phyloP scores from a whole-genome alignment of 768 basidiomycete species.

The Sporobolomyces phaffii region DNA sequence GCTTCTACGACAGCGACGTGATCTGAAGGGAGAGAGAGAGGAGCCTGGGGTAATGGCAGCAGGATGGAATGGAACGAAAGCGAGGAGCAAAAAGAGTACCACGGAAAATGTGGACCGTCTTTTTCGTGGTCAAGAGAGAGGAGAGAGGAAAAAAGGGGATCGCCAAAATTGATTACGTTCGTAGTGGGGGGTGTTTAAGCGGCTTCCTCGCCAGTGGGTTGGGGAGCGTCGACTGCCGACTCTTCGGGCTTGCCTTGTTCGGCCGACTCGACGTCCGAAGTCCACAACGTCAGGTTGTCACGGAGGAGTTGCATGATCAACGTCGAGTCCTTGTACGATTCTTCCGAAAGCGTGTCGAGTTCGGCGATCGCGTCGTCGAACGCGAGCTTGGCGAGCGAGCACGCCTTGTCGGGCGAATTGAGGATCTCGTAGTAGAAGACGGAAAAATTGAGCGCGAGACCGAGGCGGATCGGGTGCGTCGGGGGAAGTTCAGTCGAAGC shows the following conservation, averaged over 20 bases:
- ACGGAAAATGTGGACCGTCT: not conserved
- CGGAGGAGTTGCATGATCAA: constrained; percentile 80
- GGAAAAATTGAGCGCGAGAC: constrained; percentile 97
- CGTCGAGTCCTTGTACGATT: constrained; percentile 98
- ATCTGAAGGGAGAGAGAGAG: not conserved
- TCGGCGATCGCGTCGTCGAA: constrained; percentile 99
- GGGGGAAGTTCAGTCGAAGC: constrained; percentile 89
- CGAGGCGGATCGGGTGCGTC: constrained; percentile 96
- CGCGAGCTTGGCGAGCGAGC: constrained; percentile 97
- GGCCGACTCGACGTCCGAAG: constrained; percentile 65
- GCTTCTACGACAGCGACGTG: not conserved
- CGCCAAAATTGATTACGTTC: no score
- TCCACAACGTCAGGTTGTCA: constrained; percentile 97
- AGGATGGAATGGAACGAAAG: not conserved
- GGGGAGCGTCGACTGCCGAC: not conserved
- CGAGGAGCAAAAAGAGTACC: no score
- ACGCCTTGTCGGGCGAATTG: constrained; percentile 96
- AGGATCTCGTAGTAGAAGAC: constrained; percentile 99
- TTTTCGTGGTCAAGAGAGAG: not conserved
- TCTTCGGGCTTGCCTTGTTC: constrained; percentile 26
- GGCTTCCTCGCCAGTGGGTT: constrained; percentile 29
- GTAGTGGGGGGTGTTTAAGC: constrained; percentile 16
- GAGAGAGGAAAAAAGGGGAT: no score
- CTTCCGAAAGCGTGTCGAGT: constrained; percentile 96
- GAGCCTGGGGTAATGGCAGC: no score